phyloP scores from a whole-genome alignment of 371 early-diverging fungal genomes.

The Saksenaea oblongispora region DNA sequence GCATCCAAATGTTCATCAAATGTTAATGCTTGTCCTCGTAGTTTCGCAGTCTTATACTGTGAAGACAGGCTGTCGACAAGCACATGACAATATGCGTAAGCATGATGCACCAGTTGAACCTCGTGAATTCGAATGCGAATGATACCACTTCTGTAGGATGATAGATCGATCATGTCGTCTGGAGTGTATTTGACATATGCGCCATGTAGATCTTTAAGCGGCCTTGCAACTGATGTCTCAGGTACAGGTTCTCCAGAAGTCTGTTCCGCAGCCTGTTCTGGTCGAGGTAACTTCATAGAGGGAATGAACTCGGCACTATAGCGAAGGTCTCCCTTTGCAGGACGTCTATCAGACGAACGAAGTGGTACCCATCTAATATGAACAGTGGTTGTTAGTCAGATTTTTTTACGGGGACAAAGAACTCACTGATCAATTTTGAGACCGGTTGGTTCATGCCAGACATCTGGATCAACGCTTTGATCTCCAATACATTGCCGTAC shows the following conservation, averaged over 20 bases:
- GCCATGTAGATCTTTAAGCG: constrained; percentile 30
- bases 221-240: neutral
- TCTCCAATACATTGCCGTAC: constrained; percentile 36
- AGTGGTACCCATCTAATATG: constrained; percentile 53
- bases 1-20: constrained; percentile 50
- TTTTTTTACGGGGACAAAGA: neutral
- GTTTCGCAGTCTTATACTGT: constrained; percentile 34
- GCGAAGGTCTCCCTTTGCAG: constrained; percentile 57
- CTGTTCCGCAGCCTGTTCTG: constrained; percentile 11
- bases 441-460: constrained; percentile 29
- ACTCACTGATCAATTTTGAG: constrained; percentile 35
- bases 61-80: constrained; percentile 37
- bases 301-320: constrained; percentile 72
- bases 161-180: constrained; percentile 39
- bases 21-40: constrained; percentile 27
- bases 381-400: neutral
- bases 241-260: constrained; percentile 14
- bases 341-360: constrained; percentile 47
- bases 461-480: constrained; percentile 23
- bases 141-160: constrained; percentile 33
- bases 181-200: constrained; percentile 40
- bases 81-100: constrained; percentile 36
- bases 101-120: constrained; percentile 21
- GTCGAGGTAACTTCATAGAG: constrained; percentile 51
- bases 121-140: constrained; percentile 44